Evolutionary conservation across 2,329 filamentous ascomycete species (phyloP), one percentile per base, ranked within the genome.

Genomic region (Phoma sp.): DNA sequence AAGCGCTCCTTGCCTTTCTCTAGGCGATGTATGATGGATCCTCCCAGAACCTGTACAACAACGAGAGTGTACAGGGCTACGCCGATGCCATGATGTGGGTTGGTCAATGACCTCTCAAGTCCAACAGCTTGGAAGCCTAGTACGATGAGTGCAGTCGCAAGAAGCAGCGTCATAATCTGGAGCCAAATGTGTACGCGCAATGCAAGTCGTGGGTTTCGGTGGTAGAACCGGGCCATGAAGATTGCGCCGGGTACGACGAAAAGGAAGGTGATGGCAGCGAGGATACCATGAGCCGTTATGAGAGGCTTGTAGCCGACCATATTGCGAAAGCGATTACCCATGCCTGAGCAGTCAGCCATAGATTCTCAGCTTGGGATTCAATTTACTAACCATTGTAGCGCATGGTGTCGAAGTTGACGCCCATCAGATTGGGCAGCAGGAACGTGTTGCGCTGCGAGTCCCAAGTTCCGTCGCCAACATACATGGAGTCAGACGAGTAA

Each of bases 61-160:
- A 93, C 83, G 39, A 92, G 76, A 37, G 87, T 83, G 69, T 92
- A 93, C 38, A 96, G 85, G 23, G 90, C 89, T 28, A 93, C 81
- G 12, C 91, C 91, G 60, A 95, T 93, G 57, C 89, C 90, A 74
- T 96, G 91, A 71, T 96, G 91, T 0, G 91, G 91, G 69, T 96
- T 96, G 7, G 88, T 87, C 66, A 92, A 76, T 61, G 84, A 90
- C 54, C 90, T 82, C 37, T 82, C 80, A 0, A 87, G 86, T 0
- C 91, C 91, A 11, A 95, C 91, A 10, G 91, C 90, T 64, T 92
- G 87, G 77, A 85, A 93, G 7, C 90, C 91, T 11, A 92, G 79
- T 37, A 90, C 81, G 58, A 96, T 88, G 7, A 91, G 82, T 11
- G 88, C 88, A 0, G 90, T 89, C 6, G 87, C 80, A 49, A 93